Conservation (phyloP, 495 filamentous ascomycete species). For the Niebla homalea region DNA sequence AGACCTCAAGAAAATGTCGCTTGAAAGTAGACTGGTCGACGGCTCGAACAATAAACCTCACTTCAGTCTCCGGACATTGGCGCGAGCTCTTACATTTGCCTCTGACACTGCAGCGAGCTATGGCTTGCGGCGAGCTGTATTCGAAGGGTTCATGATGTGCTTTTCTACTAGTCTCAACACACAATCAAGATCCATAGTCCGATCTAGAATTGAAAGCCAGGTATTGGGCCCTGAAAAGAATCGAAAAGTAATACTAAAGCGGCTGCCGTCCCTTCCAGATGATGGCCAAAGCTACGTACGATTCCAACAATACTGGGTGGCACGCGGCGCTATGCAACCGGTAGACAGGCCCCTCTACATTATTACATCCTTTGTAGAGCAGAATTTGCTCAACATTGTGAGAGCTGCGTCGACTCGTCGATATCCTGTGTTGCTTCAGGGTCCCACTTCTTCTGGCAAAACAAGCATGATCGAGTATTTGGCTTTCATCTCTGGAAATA, state of each 20-base stretch:
- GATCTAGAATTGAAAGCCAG: conserved; percentile 68
- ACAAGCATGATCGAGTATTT: conserved; percentile 99
- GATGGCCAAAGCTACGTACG: conserved; percentile 71
- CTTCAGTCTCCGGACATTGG: conserved; percentile 92
- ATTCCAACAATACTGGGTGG: conserved; percentile 89
- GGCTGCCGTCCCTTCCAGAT: conserved; percentile 57
- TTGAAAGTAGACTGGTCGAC: conserved; percentile 75
- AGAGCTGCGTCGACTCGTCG: conserved; percentile 79
- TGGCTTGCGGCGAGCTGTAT: conserved; percentile 74
- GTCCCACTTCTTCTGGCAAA: conserved; percentile 92
- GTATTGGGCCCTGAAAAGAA: conserved; percentile 57
- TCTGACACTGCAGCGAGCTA: conserved; percentile 72
- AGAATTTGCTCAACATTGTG: conserved; percentile 86
- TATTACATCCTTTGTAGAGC: conserved; percentile 85
- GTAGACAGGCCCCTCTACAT: conserved; percentile 83
- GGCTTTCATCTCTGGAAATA: conserved; percentile 88
- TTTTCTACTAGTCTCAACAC: conserved; percentile 76
- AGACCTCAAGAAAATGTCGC: conserved; percentile 67
- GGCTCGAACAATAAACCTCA: conserved; percentile 87
- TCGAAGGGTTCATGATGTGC: conserved; percentile 97
- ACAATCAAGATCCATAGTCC: conserved; percentile 62
- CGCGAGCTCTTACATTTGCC: conserved; percentile 76
- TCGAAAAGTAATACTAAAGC: conserved; percentile 51
- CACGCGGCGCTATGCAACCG: conserved; percentile 48
- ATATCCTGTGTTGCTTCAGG: conserved; percentile 93